Conservation (phyloP, 345 rosid genomes). For the Erysimum cheiranthoides region DNA sequence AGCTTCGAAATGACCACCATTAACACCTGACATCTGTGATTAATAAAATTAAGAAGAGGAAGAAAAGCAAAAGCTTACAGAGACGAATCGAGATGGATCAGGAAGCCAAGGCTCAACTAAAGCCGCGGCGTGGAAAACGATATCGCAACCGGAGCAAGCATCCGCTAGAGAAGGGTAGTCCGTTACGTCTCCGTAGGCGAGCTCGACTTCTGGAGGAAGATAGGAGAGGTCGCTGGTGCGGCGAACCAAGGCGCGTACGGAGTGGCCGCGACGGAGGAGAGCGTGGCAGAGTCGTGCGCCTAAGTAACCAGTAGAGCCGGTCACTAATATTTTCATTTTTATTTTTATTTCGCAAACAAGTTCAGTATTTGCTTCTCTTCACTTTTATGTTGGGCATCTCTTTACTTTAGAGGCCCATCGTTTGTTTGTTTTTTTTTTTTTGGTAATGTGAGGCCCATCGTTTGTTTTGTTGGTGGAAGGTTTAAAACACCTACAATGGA, state of each 20-base stretch:
- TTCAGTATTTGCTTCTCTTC: neutral
- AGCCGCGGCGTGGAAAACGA: constrained; percentile 88
- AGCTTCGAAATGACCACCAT: constrained; percentile 9
- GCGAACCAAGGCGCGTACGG: constrained; percentile 82
- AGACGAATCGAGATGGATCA: constrained; percentile 73
- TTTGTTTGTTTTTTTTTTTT: no score
- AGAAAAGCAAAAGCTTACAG: constrained; percentile 49
- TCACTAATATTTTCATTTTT: constrained; percentile 66
- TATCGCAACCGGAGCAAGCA: constrained; percentile 71
- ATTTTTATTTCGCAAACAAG: no score
- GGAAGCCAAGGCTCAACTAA: constrained; percentile 94
- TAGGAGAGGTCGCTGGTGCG: constrained; percentile 77
- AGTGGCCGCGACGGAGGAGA: constrained; percentile 63
- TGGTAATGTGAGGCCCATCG: no score
- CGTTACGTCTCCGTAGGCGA: constrained; percentile 83
- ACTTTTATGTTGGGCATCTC: no score
- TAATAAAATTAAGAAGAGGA: neutral
- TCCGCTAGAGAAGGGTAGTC: constrained; percentile 63
- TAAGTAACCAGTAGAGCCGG: constrained; percentile 85
- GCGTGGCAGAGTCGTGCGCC: constrained; percentile 83
- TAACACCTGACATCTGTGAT: neutral
- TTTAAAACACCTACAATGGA: no score
- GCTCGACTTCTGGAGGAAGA: constrained; percentile 59
- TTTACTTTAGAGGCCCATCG: no score
- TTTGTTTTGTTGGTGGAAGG: no score